Percentiles rank a stretch among this genome's conserved stretches.
These are phyloP conservation scores for Rhizophora mangle DNA, from an alignment of 345 rosid species.

Conservation along the genomic window DNA sequence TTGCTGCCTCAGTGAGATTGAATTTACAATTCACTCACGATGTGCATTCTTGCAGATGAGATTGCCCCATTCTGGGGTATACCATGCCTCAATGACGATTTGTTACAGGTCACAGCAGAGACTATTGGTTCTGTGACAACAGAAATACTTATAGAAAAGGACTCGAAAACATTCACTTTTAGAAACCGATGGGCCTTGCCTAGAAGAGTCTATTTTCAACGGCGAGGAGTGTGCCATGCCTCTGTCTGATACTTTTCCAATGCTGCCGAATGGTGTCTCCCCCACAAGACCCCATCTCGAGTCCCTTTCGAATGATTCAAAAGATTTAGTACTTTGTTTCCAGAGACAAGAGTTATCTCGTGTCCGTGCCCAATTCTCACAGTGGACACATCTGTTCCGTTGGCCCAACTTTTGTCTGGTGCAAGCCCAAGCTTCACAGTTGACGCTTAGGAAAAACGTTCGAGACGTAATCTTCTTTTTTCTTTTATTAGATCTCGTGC, in stretches of 20 bases:
- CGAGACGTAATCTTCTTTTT: no score
- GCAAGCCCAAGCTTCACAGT: no score
- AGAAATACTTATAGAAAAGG: conserved; percentile 45
- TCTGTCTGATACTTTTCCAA: conserved; percentile 47
- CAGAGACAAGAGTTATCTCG: no score
- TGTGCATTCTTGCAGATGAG: conserved; percentile 38
- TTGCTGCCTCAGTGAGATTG: no score
- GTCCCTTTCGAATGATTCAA: no score
- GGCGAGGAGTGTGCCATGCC: conserved; percentile 59
- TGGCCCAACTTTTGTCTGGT: no score
- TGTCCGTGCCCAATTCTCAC: no score
- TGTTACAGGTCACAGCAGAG: conserved; percentile 24
- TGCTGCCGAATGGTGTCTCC: conserved; percentile 41
- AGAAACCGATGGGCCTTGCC: conserved; percentile 65
- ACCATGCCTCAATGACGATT: conserved; percentile 35
- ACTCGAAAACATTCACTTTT: conserved; percentile 37
- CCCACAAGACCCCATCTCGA: conserved; percentile 12
- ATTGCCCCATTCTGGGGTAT: conserved; percentile 59
- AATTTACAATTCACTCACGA: not conserved
- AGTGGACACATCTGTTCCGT: no score
- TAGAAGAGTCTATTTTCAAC: conserved; percentile 43
- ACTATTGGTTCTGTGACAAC: conserved; percentile 41
- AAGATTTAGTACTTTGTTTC: no score
- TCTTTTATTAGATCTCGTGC: no score
- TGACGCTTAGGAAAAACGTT: no score